Base-by-base conservation (phyloP, 202 grass and related monocot species). In the Cymbopogon flexuosus region DNA sequence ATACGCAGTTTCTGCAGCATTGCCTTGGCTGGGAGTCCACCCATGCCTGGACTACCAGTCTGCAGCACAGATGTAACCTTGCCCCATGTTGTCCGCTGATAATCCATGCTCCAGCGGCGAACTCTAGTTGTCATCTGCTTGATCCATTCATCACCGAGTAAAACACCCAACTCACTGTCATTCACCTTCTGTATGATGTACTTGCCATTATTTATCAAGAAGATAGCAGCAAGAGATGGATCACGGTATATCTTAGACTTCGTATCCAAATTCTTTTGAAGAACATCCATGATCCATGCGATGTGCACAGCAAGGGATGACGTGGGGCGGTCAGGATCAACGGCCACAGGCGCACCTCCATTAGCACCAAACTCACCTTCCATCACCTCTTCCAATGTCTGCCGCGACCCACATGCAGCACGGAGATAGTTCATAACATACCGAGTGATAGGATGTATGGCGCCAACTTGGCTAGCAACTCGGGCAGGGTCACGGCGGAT, bases 351-450 rank as follows among this genome's bases (percentile, higher is more conserved):
- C 4, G 77, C 69, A 41, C 84, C 74, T 65, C 82, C 66, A 19
- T 56, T 84, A 56, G 73, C 75, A 59, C 72, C 84, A 13, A 84
- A 81, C 34, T 94, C 92, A 29, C 89, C 94, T 84, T 94, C 90
- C 94, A 97, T 97, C n/a, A 97, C 90, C 81, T 97, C 92, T 84
- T 97, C 94, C 49, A 94, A 75, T 12, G 94, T 94, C 84, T 92
- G 91, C 3, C 92, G 71, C 5, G 92, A 97, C 4, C 83, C 92
- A 35, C 94, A 97, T 1, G 92, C 92, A 11, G 94, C 94, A 51
- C 94, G 92, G 76, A 97, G 94, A 59, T 94, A 97, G 81, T 97
- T 94, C 92, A 94, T 93, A 33, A 97, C 94, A 75, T 94, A 97
- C 41, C 92, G 88, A 79, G 94, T 94, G 54, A 97, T 97, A 11